Conservation (phyloP, 2,329 filamentous ascomycete genomes). For the Zalaria obscura region DNA sequence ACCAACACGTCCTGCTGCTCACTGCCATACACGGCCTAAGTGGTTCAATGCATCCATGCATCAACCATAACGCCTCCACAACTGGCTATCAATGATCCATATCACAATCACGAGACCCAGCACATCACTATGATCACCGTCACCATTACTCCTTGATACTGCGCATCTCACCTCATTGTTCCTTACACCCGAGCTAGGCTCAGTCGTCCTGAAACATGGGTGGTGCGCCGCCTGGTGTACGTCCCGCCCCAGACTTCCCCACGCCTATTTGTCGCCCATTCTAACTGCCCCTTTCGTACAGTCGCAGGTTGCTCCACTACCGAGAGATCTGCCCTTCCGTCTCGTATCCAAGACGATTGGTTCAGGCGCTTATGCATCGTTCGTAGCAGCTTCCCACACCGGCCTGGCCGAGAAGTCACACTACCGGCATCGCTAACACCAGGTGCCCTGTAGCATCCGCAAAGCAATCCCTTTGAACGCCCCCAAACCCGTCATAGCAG, state of each 20-base stretch:
- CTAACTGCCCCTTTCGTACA: slow-evolving; percentile 21
- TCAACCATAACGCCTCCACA: too few species aligned
- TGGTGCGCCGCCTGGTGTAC: slow-evolving; percentile 17
- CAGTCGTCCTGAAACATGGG: too few species aligned
- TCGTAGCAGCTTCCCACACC: slow-evolving; percentile 18
- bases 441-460: slow-evolving; percentile 52
- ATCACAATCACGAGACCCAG: too few species aligned
- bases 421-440: not conserved
- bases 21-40: too few species aligned
- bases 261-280: not conserved
- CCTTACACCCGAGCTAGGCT: too few species aligned
- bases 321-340: slow-evolving; percentile 74
- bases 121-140: too few species aligned
- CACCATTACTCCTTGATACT: too few species aligned
- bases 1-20: too few species aligned
- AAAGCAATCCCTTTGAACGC: slow-evolving; percentile 69
- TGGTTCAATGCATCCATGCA: too few species aligned
- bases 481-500: slow-evolving; percentile 69
- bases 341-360: slow-evolving; percentile 95
- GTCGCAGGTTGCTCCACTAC: slow-evolving; percentile 82
- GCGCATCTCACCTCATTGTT: too few species aligned
- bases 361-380: slow-evolving; percentile 95
- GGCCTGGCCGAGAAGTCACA: not conserved
- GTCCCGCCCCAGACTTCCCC: slow-evolving; percentile 1
- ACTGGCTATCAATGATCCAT: too few species aligned